A percentile compares a stretch with the other conserved stretches of the same genome.
phyloP scores from a whole-genome alignment of 2,329 filamentous ascomycete genomes.

The Tolypocladium album region DNA sequence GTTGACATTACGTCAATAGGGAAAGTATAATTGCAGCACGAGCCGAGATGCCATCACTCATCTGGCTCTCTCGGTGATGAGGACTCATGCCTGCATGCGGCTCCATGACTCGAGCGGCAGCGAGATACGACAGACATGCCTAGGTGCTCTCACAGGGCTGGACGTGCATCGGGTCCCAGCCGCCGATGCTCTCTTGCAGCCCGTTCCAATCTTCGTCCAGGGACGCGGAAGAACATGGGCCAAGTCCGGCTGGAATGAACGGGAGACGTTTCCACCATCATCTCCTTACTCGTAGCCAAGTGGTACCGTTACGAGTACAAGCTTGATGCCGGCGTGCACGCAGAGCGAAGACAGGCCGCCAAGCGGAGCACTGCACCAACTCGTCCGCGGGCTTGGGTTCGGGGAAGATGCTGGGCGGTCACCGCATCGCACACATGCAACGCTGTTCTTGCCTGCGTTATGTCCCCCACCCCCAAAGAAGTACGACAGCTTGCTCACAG shows the following conservation, averaged over 20 bases:
- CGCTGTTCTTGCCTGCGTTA: background rate
- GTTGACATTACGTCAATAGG: background rate
- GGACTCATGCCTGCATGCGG: background rate
- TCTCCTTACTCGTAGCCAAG: background rate
- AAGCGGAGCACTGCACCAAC: background rate
- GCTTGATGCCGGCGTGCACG: background rate
- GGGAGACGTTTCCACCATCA: too few relatives aligned
- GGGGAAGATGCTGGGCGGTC: background rate
- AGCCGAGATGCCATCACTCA: background rate
- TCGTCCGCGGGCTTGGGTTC: background rate
- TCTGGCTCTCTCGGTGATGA: too few relatives aligned
- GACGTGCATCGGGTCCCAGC: background rate
- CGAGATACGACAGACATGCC: background rate
- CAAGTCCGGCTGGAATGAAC: background rate
- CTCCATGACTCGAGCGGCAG: background rate
- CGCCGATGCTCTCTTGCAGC: background rate
- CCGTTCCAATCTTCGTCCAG: background rate
- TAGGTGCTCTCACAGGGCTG: background rate
- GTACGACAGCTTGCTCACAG: background rate
- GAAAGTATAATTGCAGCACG: background rate
- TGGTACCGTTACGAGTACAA: too few relatives aligned
- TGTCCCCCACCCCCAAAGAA: background rate
- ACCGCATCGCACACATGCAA: background rate
- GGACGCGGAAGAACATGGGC: background rate
- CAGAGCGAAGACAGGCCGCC: background rate